phyloP scores from a whole-genome alignment of 768 basidiomycete genomes.

The Ephemerocybe angulata region DNA sequence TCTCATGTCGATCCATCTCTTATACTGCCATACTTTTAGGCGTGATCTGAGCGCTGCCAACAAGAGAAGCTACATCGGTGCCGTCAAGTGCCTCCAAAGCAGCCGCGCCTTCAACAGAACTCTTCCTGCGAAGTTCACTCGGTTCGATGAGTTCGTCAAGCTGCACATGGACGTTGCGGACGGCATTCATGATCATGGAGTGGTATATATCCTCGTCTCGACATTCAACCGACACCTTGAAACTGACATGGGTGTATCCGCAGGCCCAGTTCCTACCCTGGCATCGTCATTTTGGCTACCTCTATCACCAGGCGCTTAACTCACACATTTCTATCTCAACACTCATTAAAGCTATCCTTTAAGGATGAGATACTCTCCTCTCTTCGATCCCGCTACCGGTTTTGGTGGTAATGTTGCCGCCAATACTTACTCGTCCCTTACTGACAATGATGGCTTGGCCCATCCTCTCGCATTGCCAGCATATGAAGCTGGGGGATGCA shows the following conservation, averaged over 20 bases:
- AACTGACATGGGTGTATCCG: neutral
- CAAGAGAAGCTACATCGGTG: constrained; percentile 2
- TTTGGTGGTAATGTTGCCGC: constrained; percentile 9
- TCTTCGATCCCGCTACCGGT: constrained; percentile 7
- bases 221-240: neutral
- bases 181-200: constrained; percentile 20
- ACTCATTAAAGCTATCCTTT: neutral
- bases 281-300: constrained; percentile 21
- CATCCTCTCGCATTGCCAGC: neutral
- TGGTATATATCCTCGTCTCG: constrained; percentile 13
- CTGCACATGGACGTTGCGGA: constrained; percentile 19
- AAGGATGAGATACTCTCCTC: constrained; percentile 3
- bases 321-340: neutral
- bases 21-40: neutral
- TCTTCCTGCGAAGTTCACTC: constrained; percentile 6
- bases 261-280: constrained; percentile 27
- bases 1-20: neutral
- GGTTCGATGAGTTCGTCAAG: constrained; percentile 23
- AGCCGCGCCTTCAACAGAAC: neutral
- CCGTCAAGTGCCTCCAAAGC: constrained; percentile 4
- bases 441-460: neutral
- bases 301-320: constrained; percentile 19
- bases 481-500: neutral
- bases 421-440: constrained; percentile 3
- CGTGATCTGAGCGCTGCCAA: neutral